These are phyloP conservation scores for Cladophialophora exuberans DNA, from an alignment of 2,329 filamentous ascomycete species.

Conservation along the genomic window DNA sequence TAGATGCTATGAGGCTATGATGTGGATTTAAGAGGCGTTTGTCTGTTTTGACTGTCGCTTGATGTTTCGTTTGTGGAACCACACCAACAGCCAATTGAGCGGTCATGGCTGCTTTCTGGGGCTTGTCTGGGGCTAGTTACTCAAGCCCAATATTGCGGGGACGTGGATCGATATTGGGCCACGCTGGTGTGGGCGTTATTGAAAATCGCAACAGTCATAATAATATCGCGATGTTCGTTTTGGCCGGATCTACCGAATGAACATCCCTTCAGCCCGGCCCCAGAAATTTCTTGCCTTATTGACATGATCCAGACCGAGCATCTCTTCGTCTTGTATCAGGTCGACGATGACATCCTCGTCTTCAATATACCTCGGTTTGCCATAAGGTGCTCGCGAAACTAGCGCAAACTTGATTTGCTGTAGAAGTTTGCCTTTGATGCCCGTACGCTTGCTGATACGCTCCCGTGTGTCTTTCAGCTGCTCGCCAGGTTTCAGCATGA, in stretches of 20 bases:
- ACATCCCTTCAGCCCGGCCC: slow-evolving; percentile 65
- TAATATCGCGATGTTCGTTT: background rate
- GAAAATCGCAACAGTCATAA: background rate
- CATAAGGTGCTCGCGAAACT: slow-evolving; percentile 70
- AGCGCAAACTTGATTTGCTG: slow-evolving; percentile 98
- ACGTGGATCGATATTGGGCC: background rate
- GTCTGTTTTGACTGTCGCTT: too few species aligned
- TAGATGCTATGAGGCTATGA: too few species aligned
- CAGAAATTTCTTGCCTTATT: slow-evolving; percentile 64
- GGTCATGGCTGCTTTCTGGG: too few species aligned
- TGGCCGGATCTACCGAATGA: slow-evolving; percentile 48
- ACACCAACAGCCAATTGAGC: too few species aligned
- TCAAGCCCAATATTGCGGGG: background rate
- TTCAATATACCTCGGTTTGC: slow-evolving; percentile 78
- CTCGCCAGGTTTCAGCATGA: slow-evolving; percentile 82
- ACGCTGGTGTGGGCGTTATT: background rate
- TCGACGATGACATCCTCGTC: slow-evolving; percentile 64
- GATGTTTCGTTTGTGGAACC: too few species aligned
- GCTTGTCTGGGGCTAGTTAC: too few species aligned
- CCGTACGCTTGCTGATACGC: slow-evolving; percentile 87
- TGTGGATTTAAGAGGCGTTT: too few species aligned
- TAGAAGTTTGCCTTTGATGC: slow-evolving; percentile 96
- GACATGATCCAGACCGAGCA: slow-evolving; percentile 70
- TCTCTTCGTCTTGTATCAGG: slow-evolving; percentile 74
- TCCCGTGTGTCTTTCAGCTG: slow-evolving; percentile 90